Evolutionary conservation across 768 basidiomycete genomes (phyloP), one percentile per base, ranked within the genome.

Genomic region (Phanerodontia chrysosporium): DNA sequence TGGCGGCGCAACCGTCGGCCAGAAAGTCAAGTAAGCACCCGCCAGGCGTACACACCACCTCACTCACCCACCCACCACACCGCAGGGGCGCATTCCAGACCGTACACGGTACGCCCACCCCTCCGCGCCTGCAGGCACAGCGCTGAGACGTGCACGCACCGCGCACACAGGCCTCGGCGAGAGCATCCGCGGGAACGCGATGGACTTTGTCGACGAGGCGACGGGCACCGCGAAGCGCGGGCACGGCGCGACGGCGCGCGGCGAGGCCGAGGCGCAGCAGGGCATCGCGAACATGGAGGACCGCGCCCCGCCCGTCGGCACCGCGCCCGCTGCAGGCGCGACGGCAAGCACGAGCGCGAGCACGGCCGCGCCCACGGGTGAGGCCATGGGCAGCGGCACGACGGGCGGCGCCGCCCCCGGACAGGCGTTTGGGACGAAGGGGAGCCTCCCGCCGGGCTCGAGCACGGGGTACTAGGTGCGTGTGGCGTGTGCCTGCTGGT

Each of bases 201-300:
- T 62, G 61, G 61, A 62, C 57, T 62, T 62, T 42, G 61, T 56
- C 24, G 61, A 62, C 32, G 52, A 57, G 2, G 61, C 61, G 10
- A 53, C 57, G 3, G 61, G 61, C 18, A 55, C 59, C 24, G 45
- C 57, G 28, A 42, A 42, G 16, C n/a, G 24, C 6, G 59, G 53
- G 18, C 59, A 60, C 46, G 59, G 29, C 28, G 59, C 59, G 8
- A 55, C 59, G 14, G 45, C 39, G 25, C 14, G 28, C 13, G 59
- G 59, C 3, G 30, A 36, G 32, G 25, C 28, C 18, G 45, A 60
- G 30, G 44, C 59, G 12, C 45, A 55, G 45, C 21, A n/a, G 29
- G 59, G 59, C 21, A 45, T 60, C 9, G 45, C 52, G 25, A 55
- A 48, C 52, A 60, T 60, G 54, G 54, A 60, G 54, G 45, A 45